Conservation (phyloP, 1,139 yeast species). For the Taphrina populina region DNA sequence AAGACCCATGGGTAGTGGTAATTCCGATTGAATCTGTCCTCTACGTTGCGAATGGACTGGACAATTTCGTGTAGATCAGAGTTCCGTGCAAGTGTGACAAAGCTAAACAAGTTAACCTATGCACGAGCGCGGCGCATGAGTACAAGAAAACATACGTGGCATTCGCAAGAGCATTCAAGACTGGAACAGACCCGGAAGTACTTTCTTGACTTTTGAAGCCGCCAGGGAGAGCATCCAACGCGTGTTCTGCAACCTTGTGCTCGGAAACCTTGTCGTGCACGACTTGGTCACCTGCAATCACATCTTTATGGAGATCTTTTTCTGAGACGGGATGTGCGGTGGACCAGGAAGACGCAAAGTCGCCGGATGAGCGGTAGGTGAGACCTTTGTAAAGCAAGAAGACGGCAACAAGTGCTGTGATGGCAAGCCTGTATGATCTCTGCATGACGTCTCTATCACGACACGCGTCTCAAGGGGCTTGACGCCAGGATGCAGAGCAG, state of each 20-base stretch:
- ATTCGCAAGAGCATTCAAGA: constrained; percentile 22
- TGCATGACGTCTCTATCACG: constrained; percentile 18
- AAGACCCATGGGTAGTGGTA: constrained; percentile 80
- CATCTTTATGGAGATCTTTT: constrained; percentile 14
- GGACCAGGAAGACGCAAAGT: constrained; percentile 21
- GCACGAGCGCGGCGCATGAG: background rate
- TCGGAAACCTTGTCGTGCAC: constrained; percentile 20
- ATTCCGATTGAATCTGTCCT: constrained; percentile 67
- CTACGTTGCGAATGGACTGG: constrained; percentile 60
- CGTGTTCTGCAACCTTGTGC: constrained; percentile 25
- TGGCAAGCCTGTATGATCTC: constrained; percentile 20
- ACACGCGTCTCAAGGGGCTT: no score
- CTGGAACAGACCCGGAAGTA: constrained; percentile 2
- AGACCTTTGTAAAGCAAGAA: constrained; percentile 19
- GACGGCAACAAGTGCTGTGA: constrained; percentile 27
- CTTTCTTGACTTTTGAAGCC: background rate
- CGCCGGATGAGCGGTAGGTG: constrained; percentile 2
- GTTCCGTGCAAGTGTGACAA: constrained; percentile 67
- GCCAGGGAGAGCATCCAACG: constrained; percentile 23
- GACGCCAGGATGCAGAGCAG: background rate
- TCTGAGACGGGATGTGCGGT: constrained; percentile 8
- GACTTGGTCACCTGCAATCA: constrained; percentile 16
- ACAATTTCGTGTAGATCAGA: constrained; percentile 60
- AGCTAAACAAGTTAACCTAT: constrained; percentile 46
- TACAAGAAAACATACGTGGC: constrained; percentile 19